Evolutionary conservation across 768 basidiomycete genomes (phyloP).

Genomic region (Neoboletus subvelutipes): DNA sequence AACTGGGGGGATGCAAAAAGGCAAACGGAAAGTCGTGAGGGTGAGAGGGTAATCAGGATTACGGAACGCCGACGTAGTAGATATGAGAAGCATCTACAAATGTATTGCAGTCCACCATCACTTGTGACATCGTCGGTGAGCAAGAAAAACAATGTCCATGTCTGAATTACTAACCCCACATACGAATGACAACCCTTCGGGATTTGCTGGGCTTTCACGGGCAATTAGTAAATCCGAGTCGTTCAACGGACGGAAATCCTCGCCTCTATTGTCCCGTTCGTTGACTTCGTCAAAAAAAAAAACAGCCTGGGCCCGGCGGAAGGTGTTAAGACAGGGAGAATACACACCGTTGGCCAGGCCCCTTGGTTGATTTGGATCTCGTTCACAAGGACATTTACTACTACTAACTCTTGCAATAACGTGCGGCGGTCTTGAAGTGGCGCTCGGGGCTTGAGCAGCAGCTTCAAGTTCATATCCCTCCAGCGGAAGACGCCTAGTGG

Average conservation of each 20-base stretch:
- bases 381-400: too few species aligned
- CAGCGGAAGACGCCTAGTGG: neutral
- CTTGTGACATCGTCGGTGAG: neutral
- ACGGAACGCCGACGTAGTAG: neutral
- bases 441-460: neutral
- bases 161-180: neutral
- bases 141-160: neutral
- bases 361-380: too few species aligned
- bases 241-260: neutral
- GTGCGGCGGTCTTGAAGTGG: too few species aligned
- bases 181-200: neutral
- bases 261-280: neutral
- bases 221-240: too few species aligned
- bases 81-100: constrained; percentile 16
- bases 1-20: constrained; percentile 54
- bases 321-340: neutral
- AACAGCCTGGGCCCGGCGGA: neutral
- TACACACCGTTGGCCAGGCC: too few species aligned
- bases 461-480: neutral
- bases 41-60: constrained; percentile 50
- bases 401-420: too few species aligned
- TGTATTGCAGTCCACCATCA: constrained; percentile 18
- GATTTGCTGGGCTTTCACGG: too few species aligned
- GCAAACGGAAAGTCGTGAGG: constrained; percentile 78
- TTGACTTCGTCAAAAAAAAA: neutral